Conservation (phyloP, 2,329 filamentous ascomycete species). For the Penicillium griseofulvum region DNA sequence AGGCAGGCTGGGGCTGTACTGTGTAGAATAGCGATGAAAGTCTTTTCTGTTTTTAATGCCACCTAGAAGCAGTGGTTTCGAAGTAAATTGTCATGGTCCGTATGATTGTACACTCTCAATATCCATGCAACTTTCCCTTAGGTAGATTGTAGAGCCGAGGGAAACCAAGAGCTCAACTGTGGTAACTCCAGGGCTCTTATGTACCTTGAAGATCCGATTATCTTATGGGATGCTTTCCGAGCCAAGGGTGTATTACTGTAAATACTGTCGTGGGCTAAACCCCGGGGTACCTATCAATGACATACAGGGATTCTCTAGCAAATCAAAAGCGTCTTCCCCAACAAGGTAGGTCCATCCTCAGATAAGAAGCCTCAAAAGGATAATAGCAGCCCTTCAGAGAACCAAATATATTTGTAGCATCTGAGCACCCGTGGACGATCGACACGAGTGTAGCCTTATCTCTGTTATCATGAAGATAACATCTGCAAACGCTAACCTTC, state of each 20-base stretch:
- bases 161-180: background rate
- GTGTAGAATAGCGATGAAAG: conserved; percentile 40
- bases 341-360: background rate
- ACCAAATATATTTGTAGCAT: background rate
- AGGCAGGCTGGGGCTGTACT: conserved; percentile 22
- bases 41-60: conserved; percentile 32
- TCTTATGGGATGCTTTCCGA: background rate
- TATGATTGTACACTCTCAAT: background rate
- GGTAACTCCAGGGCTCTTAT: background rate
- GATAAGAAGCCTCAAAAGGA: background rate
- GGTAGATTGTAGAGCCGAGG: background rate
- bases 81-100: conserved; percentile 1
- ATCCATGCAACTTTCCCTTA: too few relatives aligned
- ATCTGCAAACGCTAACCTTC: background rate
- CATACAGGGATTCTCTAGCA: background rate
- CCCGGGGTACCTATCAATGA: background rate
- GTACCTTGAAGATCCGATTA: background rate
- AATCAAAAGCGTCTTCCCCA: background rate
- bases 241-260: too few relatives aligned
- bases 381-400: background rate
- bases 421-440: background rate
- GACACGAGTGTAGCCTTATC: background rate
- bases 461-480: conserved; percentile 5
- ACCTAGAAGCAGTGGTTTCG: conserved; percentile 33
- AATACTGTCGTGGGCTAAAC: background rate